Percentiles rank a stretch among this genome's conserved stretches.
Conservation (phyloP, 768 basidiomycete species). For the Podaxis sp. region DNA sequence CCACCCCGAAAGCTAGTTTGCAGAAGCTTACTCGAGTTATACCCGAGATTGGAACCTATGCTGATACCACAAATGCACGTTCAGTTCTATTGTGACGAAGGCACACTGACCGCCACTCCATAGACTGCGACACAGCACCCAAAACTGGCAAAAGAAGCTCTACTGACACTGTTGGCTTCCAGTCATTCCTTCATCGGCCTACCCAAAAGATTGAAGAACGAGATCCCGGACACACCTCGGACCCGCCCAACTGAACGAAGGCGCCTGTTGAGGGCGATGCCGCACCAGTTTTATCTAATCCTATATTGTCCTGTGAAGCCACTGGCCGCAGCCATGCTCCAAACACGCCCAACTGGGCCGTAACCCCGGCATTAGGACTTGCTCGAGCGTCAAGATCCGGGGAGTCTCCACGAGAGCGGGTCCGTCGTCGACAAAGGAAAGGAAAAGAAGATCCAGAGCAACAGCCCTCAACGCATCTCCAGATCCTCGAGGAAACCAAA, state of each 20-base stretch:
- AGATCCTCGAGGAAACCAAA: not conserved
- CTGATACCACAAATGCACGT: constrained; percentile 35
- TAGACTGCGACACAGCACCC: constrained; percentile 32
- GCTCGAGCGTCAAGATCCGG: not conserved
- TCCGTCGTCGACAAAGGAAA: not conserved
- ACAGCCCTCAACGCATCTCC: not conserved
- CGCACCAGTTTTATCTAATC: not conserved
- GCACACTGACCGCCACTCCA: not conserved
- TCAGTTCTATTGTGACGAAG: not conserved
- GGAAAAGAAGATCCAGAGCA: not conserved
- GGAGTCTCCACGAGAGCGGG: not conserved
- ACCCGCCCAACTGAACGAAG: constrained; percentile 15
- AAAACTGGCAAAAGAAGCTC: constrained; percentile 28
- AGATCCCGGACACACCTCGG: constrained; percentile 20
- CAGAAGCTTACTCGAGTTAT: constrained; percentile 10
- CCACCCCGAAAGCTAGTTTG: not conserved
- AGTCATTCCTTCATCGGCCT: not conserved
- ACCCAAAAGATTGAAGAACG: not conserved
- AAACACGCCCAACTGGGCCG: constrained; percentile 27
- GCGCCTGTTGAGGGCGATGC: not conserved
- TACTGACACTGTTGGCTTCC: constrained; percentile 24
- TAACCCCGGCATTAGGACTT: constrained; percentile 20
- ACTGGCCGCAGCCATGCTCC: not conserved
- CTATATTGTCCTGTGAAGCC: not conserved
- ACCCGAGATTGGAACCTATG: constrained; percentile 29